Conservation (phyloP, 257 asterid species). For the Capsicum chinense region DNA sequence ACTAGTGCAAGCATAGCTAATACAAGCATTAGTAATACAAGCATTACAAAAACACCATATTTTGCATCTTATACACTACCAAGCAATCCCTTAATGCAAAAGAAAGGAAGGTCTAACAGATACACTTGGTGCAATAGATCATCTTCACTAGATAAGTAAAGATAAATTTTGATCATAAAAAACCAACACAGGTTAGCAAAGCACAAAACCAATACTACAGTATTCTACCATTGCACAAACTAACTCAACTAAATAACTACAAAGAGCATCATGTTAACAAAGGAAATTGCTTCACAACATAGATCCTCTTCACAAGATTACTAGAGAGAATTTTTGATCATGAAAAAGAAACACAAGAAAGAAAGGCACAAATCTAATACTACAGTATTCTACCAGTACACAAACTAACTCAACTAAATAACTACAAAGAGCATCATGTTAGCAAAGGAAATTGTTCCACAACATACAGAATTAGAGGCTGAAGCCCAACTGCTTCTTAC, state of each 20-base stretch:
- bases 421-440: neutral
- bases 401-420: conserved; percentile 17
- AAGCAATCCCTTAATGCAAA: neutral
- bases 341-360: conserved; percentile 13
- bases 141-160: neutral
- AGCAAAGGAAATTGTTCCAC: neutral
- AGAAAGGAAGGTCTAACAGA: neutral
- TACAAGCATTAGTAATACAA: too few relatives aligned
- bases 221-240: neutral
- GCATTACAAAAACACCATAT: too few relatives aligned
- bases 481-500: neutral
- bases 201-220: neutral
- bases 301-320: conserved; percentile 15
- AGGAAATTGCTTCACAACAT: neutral
- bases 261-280: conserved; percentile 2
- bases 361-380: neutral
- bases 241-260: conserved; percentile 13
- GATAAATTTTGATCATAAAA: conserved; percentile 12
- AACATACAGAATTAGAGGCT: conserved; percentile 16
- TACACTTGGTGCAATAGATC: neutral
- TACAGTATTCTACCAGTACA: neutral
- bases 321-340: neutral
- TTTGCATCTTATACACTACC: too few relatives aligned
- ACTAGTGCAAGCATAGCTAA: too few relatives aligned
- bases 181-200: neutral